Conservation (phyloP, 2,329 filamentous ascomycete species). For the Phyllosticta paracitricarpa region DNA sequence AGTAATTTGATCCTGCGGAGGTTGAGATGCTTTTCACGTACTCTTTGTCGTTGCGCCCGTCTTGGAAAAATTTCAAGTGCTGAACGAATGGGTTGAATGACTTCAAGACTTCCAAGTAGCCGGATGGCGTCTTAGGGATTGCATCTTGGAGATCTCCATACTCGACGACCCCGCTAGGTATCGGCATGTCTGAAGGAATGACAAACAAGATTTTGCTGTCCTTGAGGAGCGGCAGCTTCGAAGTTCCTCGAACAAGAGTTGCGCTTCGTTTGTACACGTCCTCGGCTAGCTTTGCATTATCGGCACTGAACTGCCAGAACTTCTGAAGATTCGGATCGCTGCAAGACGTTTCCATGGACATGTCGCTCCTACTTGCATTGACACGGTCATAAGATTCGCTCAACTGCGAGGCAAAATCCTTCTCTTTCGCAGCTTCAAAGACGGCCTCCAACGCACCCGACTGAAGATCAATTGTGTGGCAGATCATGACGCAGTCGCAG, state of each 20-base stretch:
- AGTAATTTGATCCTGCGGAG: not conserved
- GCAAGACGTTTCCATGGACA: not conserved
- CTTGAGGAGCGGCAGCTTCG: not conserved
- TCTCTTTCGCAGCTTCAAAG: not conserved
- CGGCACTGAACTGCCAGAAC: not conserved
- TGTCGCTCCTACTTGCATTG: not conserved
- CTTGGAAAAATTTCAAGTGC: not conserved
- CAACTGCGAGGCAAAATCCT: not conserved
- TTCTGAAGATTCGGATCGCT: not conserved
- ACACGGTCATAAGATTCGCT: not conserved
- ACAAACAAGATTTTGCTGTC: not conserved
- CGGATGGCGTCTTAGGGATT: not conserved
- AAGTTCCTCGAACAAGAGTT: not conserved
- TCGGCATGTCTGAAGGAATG: not conserved
- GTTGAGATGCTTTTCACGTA: not conserved
- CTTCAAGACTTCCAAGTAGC: slow-evolving; percentile 1
- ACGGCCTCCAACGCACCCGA: not conserved
- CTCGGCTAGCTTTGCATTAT: not conserved
- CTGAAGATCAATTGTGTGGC: slow-evolving; percentile 6
- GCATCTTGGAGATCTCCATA: not conserved
- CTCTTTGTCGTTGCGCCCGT: not conserved
- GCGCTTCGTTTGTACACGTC: not conserved
- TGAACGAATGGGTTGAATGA: not conserved
- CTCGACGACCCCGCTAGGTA: slow-evolving; percentile 1
- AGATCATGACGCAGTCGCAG: slow-evolving; percentile 9